phyloP scores from a whole-genome alignment of 495 filamentous ascomycete genomes.

The Aspergillus haitiensis region DNA sequence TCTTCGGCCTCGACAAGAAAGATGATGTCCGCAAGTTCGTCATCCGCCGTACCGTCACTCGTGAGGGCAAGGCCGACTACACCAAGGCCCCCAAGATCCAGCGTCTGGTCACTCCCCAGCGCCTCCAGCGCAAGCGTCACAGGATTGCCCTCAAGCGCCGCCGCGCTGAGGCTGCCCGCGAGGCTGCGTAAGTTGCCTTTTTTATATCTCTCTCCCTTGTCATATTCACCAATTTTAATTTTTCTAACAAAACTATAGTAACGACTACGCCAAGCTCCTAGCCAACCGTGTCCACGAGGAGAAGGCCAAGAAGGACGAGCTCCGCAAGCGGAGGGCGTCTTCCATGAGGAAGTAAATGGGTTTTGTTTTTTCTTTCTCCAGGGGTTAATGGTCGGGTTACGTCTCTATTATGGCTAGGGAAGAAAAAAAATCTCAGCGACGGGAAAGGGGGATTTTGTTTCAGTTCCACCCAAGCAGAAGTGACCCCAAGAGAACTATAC shows the following conservation, averaged over 20 bases:
- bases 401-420: slow-evolving; percentile 34
- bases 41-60: slow-evolving; percentile 97
- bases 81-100: slow-evolving; percentile 99
- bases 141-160: slow-evolving; percentile 96
- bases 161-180: slow-evolving; percentile 88
- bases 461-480: slow-evolving; percentile 8
- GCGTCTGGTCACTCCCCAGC: slow-evolving; percentile 98
- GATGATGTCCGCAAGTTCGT: slow-evolving; percentile 99
- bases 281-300: slow-evolving; percentile 94
- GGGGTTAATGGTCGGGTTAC: slow-evolving; percentile 42
- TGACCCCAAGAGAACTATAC: slow-evolving; percentile 14
- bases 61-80: slow-evolving; percentile 93
- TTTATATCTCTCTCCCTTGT: background rate
- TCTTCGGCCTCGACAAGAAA: slow-evolving; percentile 99
- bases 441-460: slow-evolving; percentile 21
- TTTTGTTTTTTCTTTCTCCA: slow-evolving; percentile 29
- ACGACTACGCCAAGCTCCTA: slow-evolving; percentile 90
- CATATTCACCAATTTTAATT: slow-evolving; percentile 11
- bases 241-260: slow-evolving; percentile 47
- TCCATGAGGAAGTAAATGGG: slow-evolving; percentile 87
- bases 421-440: slow-evolving; percentile 32
- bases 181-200: slow-evolving; percentile 84
- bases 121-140: slow-evolving; percentile 99
- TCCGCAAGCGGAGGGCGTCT: slow-evolving; percentile 91
- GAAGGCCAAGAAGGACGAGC: slow-evolving; percentile 85